Evolutionary conservation across 2,329 filamentous ascomycete species (phyloP), one percentile per base, ranked within the genome.

Genomic region (Periconia sp.): DNA sequence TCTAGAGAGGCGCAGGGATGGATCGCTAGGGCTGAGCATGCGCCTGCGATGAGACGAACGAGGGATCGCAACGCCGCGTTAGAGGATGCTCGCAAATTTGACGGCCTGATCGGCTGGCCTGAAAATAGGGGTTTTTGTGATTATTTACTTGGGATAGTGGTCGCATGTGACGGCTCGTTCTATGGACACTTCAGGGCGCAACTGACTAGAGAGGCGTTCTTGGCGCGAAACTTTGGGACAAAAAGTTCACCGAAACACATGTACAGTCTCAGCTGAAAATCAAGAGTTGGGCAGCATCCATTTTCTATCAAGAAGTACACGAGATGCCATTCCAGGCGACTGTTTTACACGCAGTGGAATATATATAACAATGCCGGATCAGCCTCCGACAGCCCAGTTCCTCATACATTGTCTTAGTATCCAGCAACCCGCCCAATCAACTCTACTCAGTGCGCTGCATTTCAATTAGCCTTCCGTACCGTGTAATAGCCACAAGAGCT

Each of bases 321-420:
- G 57, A 43, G 38, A 56, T 61, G 57, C 59, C 61, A 54, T 59
- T 56, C 56, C 55, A 57, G 59, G 59, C 55, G 49, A 57, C 57
- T 67, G 64, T 67, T 68, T 66, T 68, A 68, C 66, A 69, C 57
- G 56, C 56, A 62, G 59, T 54, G 52, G 48, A 56, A 53, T 50
- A 48, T 61, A 67, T 66, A 63, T 68, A 61, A 63, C 55, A 65
- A 61, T 46, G 57, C 57, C 59, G 58, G 59, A 57, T 49, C 43
- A 48, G 38, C 31, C 38, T 57, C 65, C 58, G 55, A 61, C 47
- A 48, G 50, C 56, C 52, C 52, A 57, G 56, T 61, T 56, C 64
- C 16, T 52, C 56, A 36, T 39, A 55, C 59, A 55, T 56, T 40
- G 54, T 48, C 54, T 54, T 56, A 41, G 46, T 53, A 37, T 47